Base-by-base conservation (phyloP, 2,329 filamentous ascomycete species). In the Penicillium hordei region DNA sequence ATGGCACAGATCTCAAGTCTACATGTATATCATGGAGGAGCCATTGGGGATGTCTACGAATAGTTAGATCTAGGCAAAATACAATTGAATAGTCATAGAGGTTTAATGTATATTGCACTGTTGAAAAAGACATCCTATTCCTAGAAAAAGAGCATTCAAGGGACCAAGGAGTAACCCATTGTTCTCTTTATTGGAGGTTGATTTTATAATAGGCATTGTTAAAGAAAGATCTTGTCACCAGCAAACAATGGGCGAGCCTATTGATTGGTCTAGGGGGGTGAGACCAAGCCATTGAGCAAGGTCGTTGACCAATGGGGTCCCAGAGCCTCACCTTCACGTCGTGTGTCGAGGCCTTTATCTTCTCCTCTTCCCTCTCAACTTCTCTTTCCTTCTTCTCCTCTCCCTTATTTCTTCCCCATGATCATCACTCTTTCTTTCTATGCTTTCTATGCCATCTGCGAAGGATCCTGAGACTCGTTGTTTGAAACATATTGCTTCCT, bases 121-220 rank as follows among this genome's bases (percentile, higher is more conserved):
- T 17, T 23, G 5, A 42, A 39, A 13, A 15, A 43, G 27, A 21
- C 25, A 1, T 17, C 15, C 12, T 23, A 42, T 31, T 23, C 15
- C 13, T 17, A 51, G 13, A 43, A 31, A 51, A 43, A n/a, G 36
- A 42, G n/a, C 36, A 42, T 51, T 51, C 36, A 51, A 43, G 36
- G 48, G 5, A 31, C 48, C 25, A 33, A 43, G 5, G 48, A 42
- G 36, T n/a, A 31, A 3, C 23, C 13, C 38, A 51, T 51, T 51
- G 48, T 51, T 51, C 36, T 51, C 36, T 42, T 51, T 31, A 39
- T 51, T 43, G 19, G 10, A 12, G 4, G 34, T 36, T 15, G 4
- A 36, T 25, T 15, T 29, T n/a, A 42, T 42, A 50, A 50, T 34
- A 42, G 34, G 9, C 38, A 51, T 51, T 51, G 48, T 43, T 51